A percentile compares a stretch with the other conserved stretches of the same genome.
Evolutionary conservation across 2,329 filamentous ascomycete species (phyloP).

Genomic region (Stachybotrys chlorohalonatus): DNA sequence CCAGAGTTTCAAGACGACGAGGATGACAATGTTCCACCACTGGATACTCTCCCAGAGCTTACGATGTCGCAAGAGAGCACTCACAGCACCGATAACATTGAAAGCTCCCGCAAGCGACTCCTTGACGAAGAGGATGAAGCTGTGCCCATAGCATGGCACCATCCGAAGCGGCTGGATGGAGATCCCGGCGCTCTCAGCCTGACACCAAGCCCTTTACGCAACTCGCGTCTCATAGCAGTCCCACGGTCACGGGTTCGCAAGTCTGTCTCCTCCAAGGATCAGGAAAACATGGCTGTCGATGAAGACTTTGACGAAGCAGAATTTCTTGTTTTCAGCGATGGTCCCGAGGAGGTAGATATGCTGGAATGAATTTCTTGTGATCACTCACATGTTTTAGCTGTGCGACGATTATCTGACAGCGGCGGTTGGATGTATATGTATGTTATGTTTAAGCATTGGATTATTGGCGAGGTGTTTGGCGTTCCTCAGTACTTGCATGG

Average conservation of each 20-base stretch:
- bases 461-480: not conserved
- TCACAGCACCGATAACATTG: constrained; percentile 21
- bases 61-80: constrained; percentile 48
- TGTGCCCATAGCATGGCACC: constrained; percentile 11
- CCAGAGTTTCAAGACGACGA: constrained; percentile 24
- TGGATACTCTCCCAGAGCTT: constrained; percentile 36
- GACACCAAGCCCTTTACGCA: constrained; percentile 25
- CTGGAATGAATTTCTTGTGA: constrained; percentile 1
- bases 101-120: constrained; percentile 36
- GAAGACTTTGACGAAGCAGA: constrained; percentile 61
- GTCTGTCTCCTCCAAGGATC: constrained; percentile 17
- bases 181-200: constrained; percentile 31
- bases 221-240: constrained; percentile 38
- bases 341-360: constrained; percentile 33
- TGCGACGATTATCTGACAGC: not conserved
- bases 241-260: constrained; percentile 26
- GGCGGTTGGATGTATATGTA: constrained; percentile 1
- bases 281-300: constrained; percentile 37
- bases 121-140: constrained; percentile 34
- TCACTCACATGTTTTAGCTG: not conserved
- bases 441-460: constrained; percentile 5
- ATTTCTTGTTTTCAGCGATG: constrained; percentile 44
- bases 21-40: constrained; percentile 18
- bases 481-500: not conserved
- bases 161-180: constrained; percentile 21